phyloP scores from a whole-genome alignment of 345 rosid genomes.

The Brassica rapa region DNA sequence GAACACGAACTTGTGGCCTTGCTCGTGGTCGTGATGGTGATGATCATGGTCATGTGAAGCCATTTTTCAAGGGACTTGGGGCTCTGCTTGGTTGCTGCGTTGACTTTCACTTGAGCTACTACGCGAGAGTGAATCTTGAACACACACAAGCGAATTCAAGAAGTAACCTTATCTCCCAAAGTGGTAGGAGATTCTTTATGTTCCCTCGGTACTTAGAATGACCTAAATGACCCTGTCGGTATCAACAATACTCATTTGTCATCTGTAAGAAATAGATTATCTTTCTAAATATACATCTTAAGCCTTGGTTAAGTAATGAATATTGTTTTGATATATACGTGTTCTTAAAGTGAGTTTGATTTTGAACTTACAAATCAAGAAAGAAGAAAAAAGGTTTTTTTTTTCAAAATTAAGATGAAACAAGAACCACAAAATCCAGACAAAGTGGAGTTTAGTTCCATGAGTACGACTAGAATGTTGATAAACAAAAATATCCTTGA shows the following conservation, averaged over 20 bases:
- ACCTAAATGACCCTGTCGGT: not conserved
- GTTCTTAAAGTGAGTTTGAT: not conserved
- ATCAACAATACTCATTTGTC: too few relatives aligned
- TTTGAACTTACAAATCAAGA: not conserved
- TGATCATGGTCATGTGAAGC: conserved; percentile 30
- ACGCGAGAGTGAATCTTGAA: not conserved
- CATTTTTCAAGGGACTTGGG: conserved; percentile 14
- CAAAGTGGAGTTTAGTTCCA: not conserved
- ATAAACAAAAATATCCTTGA: conserved; percentile 22
- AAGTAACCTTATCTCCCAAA: not conserved
- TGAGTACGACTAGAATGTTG: conserved; percentile 12
- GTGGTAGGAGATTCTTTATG: not conserved
- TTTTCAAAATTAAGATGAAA: not conserved
- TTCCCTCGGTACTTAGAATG: not conserved
- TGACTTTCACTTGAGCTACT: conserved; percentile 18
- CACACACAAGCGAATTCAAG: not conserved
- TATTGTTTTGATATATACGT: too few relatives aligned
- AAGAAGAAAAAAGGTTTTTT: not conserved
- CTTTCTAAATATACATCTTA: too few relatives aligned
- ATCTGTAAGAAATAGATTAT: too few relatives aligned
- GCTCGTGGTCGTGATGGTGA: conserved; percentile 21
- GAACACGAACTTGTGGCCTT: conserved; percentile 9
- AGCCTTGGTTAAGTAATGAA: too few relatives aligned
- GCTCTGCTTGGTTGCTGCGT: not conserved
- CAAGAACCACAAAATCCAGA: conserved; percentile 20